Evolutionary conservation across 2,329 filamentous ascomycete genomes (phyloP), one percentile per base, ranked within the genome.

Genomic region (Pseudogymnoascus sp.): DNA sequence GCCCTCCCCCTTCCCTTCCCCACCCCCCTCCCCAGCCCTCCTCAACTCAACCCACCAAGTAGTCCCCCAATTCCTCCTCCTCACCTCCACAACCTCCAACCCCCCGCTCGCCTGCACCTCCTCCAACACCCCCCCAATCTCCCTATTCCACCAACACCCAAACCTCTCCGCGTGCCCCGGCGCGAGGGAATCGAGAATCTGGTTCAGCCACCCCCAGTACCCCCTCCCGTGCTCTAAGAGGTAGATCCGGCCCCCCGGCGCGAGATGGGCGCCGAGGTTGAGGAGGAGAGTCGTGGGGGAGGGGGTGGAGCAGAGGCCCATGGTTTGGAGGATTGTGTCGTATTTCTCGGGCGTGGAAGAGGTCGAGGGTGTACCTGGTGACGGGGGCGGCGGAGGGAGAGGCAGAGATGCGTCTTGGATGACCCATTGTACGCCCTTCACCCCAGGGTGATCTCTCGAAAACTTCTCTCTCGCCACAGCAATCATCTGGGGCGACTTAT

Each of bases 141-240:
- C 85, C 61, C 85, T 77, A 74, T 88, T 88, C 84, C 84, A 87
- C 85, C 85, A 87, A 74, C 85, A 88, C 2, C 85, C 85, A 69
- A 83, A 87, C 68, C 81, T 79, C 21, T 77, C 75, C 64, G 85
- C 86, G 69, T 87, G 85, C 21, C 75, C 74, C 14, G 74, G 73
- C 0, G 85, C 85, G 63, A 80, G 79, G 66, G 74, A 76, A 73
- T 88, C 85, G 33, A 88, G 73, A 16, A 82, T 68, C 8, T 75
- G 73, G 70, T 88, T 87, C 35, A 87, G 74, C 62, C 82, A 75
- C 5, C 77, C 76, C 72, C 78, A 85, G 69, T 74, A 77, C 14
- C 82, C 83, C 65, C 82, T 80, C 24, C 85, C 85, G 74, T 87
- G 85, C 73, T 87, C 85, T 7, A 88, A 74, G 59, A 88, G 75